phyloP scores from a whole-genome alignment of 768 basidiomycete genomes.

The Ramaria rubella region DNA sequence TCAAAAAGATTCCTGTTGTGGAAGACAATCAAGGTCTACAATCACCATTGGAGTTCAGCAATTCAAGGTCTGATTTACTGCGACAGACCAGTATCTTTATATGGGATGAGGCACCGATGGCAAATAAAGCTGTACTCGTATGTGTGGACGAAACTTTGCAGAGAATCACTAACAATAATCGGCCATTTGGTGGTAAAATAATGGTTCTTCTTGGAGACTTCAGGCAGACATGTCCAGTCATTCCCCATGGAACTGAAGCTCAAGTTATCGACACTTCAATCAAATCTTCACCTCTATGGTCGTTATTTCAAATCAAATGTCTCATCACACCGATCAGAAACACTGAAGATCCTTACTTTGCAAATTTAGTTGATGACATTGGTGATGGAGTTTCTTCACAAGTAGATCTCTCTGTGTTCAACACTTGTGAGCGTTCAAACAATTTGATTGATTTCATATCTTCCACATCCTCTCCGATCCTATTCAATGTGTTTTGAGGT shows the following conservation, averaged over 20 bases:
- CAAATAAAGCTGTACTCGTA: slow-evolving; percentile 27
- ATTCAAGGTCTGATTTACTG: slow-evolving; percentile 30
- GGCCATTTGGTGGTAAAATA: slow-evolving; percentile 33
- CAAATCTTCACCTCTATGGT: slow-evolving; percentile 30
- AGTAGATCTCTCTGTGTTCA: slow-evolving; percentile 21
- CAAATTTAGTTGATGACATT: slow-evolving; percentile 32
- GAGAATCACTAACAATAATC: slow-evolving; percentile 20
- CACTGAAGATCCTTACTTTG: slow-evolving; percentile 30
- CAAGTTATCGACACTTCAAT: slow-evolving; percentile 32
- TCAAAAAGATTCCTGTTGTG: slow-evolving; percentile 27
- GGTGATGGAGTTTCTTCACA: slow-evolving; percentile 28
- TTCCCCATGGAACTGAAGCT: slow-evolving; percentile 22
- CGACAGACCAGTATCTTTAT: slow-evolving; percentile 24
- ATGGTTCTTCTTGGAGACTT: slow-evolving; percentile 35
- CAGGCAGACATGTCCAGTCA: slow-evolving; percentile 35
- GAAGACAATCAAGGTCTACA: slow-evolving; percentile 27
- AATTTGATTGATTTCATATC: slow-evolving; percentile 25
- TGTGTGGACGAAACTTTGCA: slow-evolving; percentile 32
- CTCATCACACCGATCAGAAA: slow-evolving; percentile 32
- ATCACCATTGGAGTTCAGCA: slow-evolving; percentile 25
- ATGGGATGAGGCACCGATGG: slow-evolving; percentile 41
- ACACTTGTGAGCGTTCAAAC: slow-evolving; percentile 9
- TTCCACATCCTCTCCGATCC: slow-evolving; percentile 24
- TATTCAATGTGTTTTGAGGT: slow-evolving; percentile 20
- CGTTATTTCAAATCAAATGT: slow-evolving; percentile 19